Base-by-base conservation (phyloP, 148 eudicot genomes). In the Rhododendron kiyosumense region DNA sequence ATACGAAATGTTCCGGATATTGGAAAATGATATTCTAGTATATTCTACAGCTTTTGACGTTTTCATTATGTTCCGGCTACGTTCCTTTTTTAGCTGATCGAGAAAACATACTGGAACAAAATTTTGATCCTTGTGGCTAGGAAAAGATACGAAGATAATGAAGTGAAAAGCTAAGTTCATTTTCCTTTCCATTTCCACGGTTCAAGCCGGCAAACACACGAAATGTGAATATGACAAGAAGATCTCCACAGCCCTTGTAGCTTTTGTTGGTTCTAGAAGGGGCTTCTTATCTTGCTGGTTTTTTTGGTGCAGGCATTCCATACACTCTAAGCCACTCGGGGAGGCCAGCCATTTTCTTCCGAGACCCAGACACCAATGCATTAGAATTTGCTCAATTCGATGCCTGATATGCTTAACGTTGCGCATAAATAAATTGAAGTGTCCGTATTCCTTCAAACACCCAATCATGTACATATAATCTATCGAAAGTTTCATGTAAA, bases 291-390 rank as follows among this genome's bases (percentile, higher is more conserved):
- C 7, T 10, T 22, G 18, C 17, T 26, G 6, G 43, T 84, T 65
- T 69, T 84, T 30, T 24, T 24, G 74, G 85, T 83, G 54, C 92
- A 95, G 99, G 99, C 65, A 91, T 97, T 83, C 93, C 94, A 41
- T 95, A 97, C 89, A 95, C 99, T 57, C 93, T 95, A 67, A 97
- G 99, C 88, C 93, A 91, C 57, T 95, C 99, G 26, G 99, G 99
- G 76, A 92, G 99, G 86, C 99, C 99, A 69, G 99, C 98, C 2
- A 91, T 97, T 85, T 97, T 97, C 85, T 90, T 93, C 30, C 88
- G 98, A 84, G 99, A 95, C 86, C 99, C 99, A 57, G 99, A 97
- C 83, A 84, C 98, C 28, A 97, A 97, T 84, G 99, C 98, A 34
- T 92, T 97, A 45, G 99, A 97, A 87, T 97, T 97, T 85, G 91